A percentile compares a stretch with the other conserved stretches of the same genome.
phyloP scores from a whole-genome alignment of 345 rosid species.

The Kandelia obovata region DNA sequence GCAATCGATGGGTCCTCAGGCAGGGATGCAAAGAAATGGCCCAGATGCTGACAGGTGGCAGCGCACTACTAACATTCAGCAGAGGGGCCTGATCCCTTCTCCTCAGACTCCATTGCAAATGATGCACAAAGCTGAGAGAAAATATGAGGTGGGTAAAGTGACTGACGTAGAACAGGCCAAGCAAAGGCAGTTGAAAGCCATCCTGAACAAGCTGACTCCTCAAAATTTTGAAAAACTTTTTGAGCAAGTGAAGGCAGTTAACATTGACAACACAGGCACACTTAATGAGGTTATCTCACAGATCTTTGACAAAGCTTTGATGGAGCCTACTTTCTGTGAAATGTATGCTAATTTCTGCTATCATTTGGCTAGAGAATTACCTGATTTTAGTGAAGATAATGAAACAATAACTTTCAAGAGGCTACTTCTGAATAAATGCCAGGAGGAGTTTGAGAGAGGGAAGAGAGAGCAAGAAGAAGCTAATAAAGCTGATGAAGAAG shows the following conservation, averaged over 20 bases:
- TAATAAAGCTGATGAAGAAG: conserved; percentile 73
- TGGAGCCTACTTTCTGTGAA: conserved; percentile 98
- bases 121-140: conserved; percentile 95
- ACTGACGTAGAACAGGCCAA: conserved; percentile 77
- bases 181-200: conserved; percentile 82
- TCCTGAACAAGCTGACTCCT: conserved; percentile 92
- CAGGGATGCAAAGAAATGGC: conserved; percentile 53
- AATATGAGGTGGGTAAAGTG: conserved; percentile 79
- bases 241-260: conserved; percentile 84
- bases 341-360: conserved; percentile 87
- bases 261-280: conserved; percentile 70
- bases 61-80: conserved; percentile 57
- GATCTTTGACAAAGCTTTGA: conserved; percentile 95
- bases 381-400: conserved; percentile 65
- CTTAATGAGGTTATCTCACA: conserved; percentile 81
- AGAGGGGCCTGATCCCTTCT: conserved; percentile 77
- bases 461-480: conserved; percentile 95
- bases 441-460: conserved; percentile 96
- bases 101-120: conserved; percentile 73
- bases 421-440: conserved; percentile 86
- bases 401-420: conserved; percentile 82
- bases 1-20: conserved; percentile 63
- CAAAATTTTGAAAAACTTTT: conserved; percentile 92
- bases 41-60: conserved; percentile 88
- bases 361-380: conserved; percentile 65